Percentiles rank a stretch among this genome's conserved stretches.
These are phyloP conservation scores for Isabelozyma gotoi DNA, from an alignment of 805 yeast species.

Conservation along the genomic window DNA sequence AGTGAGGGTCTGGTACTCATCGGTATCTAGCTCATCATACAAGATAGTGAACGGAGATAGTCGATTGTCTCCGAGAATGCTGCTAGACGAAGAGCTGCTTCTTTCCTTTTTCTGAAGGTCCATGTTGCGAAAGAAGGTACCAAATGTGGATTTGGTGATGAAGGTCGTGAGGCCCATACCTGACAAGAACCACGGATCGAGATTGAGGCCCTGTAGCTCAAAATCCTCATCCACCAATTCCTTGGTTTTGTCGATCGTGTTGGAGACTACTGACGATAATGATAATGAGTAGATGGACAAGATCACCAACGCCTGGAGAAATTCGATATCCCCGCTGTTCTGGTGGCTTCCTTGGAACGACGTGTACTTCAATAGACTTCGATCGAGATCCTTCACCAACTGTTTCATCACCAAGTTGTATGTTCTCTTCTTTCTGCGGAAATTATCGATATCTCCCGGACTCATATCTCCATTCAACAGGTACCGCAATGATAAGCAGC, in stretches of 20 bases:
- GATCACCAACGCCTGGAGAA: conserved; percentile 66
- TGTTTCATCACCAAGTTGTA: conserved; percentile 46
- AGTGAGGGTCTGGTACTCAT: conserved; percentile 53
- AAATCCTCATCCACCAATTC: conserved; percentile 8
- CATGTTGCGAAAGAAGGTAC: conserved; percentile 28
- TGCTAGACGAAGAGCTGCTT: conserved; percentile 2
- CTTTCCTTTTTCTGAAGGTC: not conserved
- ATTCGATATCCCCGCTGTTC: conserved; percentile 45
- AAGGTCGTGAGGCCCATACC: conserved; percentile 66
- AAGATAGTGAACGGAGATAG: conserved; percentile 26
- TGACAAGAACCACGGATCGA: conserved; percentile 73
- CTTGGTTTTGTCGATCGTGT: conserved; percentile 12
- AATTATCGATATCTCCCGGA: conserved; percentile 23
- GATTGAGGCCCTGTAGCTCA: conserved; percentile 36
- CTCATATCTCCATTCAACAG: conserved; percentile 22
- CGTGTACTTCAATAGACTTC: conserved; percentile 35
- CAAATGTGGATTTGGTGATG: conserved; percentile 50
- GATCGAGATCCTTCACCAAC: conserved; percentile 50
- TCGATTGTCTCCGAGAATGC: not conserved
- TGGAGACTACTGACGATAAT: conserved; percentile 43
- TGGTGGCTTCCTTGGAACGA: conserved; percentile 16
- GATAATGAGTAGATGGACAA: conserved; percentile 65
- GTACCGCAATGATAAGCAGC: conserved; percentile 61
- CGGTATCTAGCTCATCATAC: conserved; percentile 32
- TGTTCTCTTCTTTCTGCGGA: conserved; percentile 23